phyloP scores from a whole-genome alignment of 2,329 filamentous ascomycete genomes.

The Penicillium sp. region DNA sequence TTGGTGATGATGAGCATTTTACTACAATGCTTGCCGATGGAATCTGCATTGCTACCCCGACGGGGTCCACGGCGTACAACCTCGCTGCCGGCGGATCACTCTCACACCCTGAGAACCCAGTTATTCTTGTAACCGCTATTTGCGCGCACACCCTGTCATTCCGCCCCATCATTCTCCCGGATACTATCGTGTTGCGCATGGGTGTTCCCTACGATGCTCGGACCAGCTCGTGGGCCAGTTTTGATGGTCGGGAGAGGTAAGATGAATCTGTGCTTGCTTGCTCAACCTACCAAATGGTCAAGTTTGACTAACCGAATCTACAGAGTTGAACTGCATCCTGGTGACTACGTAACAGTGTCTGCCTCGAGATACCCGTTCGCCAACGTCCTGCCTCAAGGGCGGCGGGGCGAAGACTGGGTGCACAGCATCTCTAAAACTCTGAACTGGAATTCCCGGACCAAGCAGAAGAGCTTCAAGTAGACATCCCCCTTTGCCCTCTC shows the following conservation, averaged over 20 bases:
- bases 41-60: constrained; percentile 89
- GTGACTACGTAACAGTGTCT: constrained; percentile 54
- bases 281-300: neutral
- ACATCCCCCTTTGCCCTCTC: too few relatives aligned
- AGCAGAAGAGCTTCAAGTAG: constrained; percentile 42
- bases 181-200: constrained; percentile 88
- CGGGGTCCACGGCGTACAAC: constrained; percentile 92
- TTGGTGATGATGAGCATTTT: constrained; percentile 92
- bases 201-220: constrained; percentile 94
- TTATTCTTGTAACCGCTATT: constrained; percentile 90
- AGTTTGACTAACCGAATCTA: constrained; percentile 12
- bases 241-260: constrained; percentile 82
- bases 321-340: constrained; percentile 49
- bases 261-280: constrained; percentile 9
- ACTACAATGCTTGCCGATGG: constrained; percentile 92
- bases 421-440: constrained; percentile 51
- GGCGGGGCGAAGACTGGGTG: constrained; percentile 50
- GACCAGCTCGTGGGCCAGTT: constrained; percentile 92
- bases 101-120: constrained; percentile 93
- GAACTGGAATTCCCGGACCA: constrained; percentile 51
- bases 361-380: constrained; percentile 53
- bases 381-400: constrained; percentile 46
- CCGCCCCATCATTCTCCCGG: constrained; percentile 91
- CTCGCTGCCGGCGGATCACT: constrained; percentile 92
- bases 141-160: constrained; percentile 94